Conservation (phyloP, 2,329 filamentous ascomycete species). For the Hypoxylon sp. region DNA sequence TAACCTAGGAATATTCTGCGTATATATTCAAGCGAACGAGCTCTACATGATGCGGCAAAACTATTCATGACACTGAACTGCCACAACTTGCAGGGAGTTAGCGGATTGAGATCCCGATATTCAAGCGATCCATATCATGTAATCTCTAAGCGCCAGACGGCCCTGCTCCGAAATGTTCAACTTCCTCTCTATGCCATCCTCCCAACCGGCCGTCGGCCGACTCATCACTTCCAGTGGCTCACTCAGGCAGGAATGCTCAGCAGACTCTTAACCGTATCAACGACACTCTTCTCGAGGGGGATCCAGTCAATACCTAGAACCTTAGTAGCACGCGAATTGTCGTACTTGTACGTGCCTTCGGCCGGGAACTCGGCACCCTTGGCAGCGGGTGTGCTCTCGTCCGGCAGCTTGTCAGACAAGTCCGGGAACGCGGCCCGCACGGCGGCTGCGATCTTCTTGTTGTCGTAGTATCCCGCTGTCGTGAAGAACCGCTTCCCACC, state of each 20-base stretch:
- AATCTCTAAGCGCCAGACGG: neutral
- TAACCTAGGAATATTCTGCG: neutral
- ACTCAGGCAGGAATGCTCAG: conserved; percentile 58
- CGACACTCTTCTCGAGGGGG: conserved; percentile 70
- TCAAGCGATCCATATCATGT: neutral
- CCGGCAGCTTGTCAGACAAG: conserved; percentile 62
- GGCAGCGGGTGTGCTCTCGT: conserved; percentile 50
- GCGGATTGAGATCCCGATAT: no score
- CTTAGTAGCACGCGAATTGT: conserved; percentile 71
- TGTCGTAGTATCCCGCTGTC: conserved; percentile 62
- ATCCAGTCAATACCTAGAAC: conserved; percentile 74
- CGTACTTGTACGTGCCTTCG: conserved; percentile 63
- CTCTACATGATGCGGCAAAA: neutral
- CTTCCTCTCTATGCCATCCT: neutral
- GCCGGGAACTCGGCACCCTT: conserved; percentile 60
- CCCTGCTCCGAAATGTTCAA: neutral
- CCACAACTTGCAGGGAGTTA: neutral
- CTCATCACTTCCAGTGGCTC: neutral
- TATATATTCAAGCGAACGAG: neutral
- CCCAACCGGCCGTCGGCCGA: no score
- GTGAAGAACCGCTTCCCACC: conserved; percentile 66
- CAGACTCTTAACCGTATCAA: conserved; percentile 74
- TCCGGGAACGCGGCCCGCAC: conserved; percentile 65
- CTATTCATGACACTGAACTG: neutral
- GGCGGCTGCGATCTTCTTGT: conserved; percentile 60